Evolutionary conservation across 2,329 filamentous ascomycete genomes (phyloP), one percentile per base, ranked within the genome.

Genomic region (Hypoxylon sp.): DNA sequence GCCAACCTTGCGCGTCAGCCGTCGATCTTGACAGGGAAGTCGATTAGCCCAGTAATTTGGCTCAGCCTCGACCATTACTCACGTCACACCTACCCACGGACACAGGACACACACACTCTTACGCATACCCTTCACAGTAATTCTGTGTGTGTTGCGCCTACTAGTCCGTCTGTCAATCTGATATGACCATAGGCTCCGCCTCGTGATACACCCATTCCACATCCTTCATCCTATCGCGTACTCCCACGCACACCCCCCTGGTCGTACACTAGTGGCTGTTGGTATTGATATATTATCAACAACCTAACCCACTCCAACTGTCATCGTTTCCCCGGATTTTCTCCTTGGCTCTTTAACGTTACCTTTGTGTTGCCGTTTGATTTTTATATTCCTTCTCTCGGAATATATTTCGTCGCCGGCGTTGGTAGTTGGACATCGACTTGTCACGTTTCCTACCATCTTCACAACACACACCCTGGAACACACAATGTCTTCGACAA

Each of bases 401-500:
- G 64, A 38, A 53, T 51, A 64, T 67, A 55, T 49, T 22, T 48
- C 24, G 18, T 60, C 40, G 53, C 54, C 40, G 55, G 11, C 48
- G 52, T 24, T 28, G 20, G 24, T 24, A 42, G 22, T 45, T 51
- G 33, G 46, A 33, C 30, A 33, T 65, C 46, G 59, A 56, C 65
- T 38, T 26, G 60, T 61, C 48, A 45, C n/a, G 51, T 42, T 11
- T 14, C n/a, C n/a, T 33, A 57, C 46, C 22, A 14, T 54, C 42
- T 42, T 38, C 51, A 52, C 48, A 51, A 33, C 69, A 58, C 65
- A 68, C 67, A 64, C 59, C 33, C 36, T 40, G n/a, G 33, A n/a
- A 75, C 70, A 75, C 72, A 80, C 49, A 71, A 86, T 86, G 84
- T 80, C 81, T 69, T 82, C 81, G 72, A 76, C 79, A 77, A 73